These are phyloP conservation scores for Mycena alexandri DNA, from an alignment of 768 basidiomycete species.

Conservation along the genomic window DNA sequence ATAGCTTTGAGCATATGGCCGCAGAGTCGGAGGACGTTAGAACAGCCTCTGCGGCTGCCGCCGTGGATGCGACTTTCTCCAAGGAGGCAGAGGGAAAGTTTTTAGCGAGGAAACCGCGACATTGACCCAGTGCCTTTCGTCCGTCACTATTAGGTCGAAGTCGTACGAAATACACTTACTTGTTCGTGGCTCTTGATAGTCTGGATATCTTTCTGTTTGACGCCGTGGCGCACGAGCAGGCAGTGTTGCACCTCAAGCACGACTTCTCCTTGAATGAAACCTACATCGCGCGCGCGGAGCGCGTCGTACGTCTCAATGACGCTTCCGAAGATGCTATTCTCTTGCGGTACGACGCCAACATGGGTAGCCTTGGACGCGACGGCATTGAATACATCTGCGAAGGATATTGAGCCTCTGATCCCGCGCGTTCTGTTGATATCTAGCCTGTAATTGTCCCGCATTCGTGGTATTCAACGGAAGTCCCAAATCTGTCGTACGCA, in stretches of 20 bases:
- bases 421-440: slow-evolving; percentile 12
- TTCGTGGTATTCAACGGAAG: slow-evolving; percentile 57
- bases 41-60: slow-evolving; percentile 71
- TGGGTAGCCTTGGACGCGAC: slow-evolving; percentile 58
- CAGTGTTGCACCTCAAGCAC: slow-evolving; percentile 76
- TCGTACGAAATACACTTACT: slow-evolving; percentile 50
- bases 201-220: slow-evolving; percentile 65
- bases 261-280: slow-evolving; percentile 72
- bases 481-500: slow-evolving; percentile 60
- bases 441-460: slow-evolving; percentile 55
- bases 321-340: slow-evolving; percentile 81
- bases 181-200: slow-evolving; percentile 85
- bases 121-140: slow-evolving; percentile 82
- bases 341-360: slow-evolving; percentile 81
- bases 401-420: slow-evolving; percentile 1
- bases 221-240: slow-evolving; percentile 72
- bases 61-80: slow-evolving; percentile 78
- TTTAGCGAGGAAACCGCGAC: slow-evolving; percentile 67
- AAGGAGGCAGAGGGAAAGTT: slow-evolving; percentile 65
- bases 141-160: background rate
- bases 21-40: slow-evolving; percentile 64
- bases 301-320: slow-evolving; percentile 83
- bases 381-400: slow-evolving; percentile 70
- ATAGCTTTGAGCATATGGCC: slow-evolving; percentile 81
- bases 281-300: slow-evolving; percentile 61